Evolutionary conservation across 1,139 yeast genomes (phyloP).

Genomic region (Keqinozyma sinolaborantium): DNA sequence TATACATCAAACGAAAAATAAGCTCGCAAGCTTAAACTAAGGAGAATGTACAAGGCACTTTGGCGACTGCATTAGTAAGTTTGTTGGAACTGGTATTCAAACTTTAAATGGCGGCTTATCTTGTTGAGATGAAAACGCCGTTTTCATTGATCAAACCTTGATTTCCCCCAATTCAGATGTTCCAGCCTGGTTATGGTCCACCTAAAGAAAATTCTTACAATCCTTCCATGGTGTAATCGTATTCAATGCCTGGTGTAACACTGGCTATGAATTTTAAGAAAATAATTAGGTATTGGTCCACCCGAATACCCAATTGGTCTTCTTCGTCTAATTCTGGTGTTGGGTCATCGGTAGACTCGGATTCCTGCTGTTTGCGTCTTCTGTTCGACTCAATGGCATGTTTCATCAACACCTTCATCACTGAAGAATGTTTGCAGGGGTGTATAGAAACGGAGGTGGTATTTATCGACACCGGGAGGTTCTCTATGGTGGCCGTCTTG

Average conservation of each 20-base stretch:
- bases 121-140: too few relatives aligned
- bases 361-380: constrained; percentile 23
- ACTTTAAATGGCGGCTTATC: too few relatives aligned
- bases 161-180: too few relatives aligned
- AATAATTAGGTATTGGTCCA: constrained; percentile 84
- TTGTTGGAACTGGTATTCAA: too few relatives aligned
- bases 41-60: too few relatives aligned
- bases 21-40: too few relatives aligned
- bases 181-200: too few relatives aligned
- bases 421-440: constrained; percentile 94
- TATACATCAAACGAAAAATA: too few relatives aligned
- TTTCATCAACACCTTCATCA: constrained; percentile 84
- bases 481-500: constrained; percentile 95
- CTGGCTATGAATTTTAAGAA: constrained; percentile 93
- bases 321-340: constrained; percentile 26
- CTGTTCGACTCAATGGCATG: constrained; percentile 22
- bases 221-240: constrained; percentile 95
- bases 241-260: constrained; percentile 96
- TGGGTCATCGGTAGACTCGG: constrained; percentile 10
- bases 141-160: too few relatives aligned
- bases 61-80: too few relatives aligned
- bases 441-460: constrained; percentile 89
- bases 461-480: constrained; percentile 76
- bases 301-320: constrained; percentile 55
- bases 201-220: constrained; percentile 28